Evolutionary conservation across 169 alveolate genomes (phyloP).

Genomic region (Perkinsus chesapeaki): DNA sequence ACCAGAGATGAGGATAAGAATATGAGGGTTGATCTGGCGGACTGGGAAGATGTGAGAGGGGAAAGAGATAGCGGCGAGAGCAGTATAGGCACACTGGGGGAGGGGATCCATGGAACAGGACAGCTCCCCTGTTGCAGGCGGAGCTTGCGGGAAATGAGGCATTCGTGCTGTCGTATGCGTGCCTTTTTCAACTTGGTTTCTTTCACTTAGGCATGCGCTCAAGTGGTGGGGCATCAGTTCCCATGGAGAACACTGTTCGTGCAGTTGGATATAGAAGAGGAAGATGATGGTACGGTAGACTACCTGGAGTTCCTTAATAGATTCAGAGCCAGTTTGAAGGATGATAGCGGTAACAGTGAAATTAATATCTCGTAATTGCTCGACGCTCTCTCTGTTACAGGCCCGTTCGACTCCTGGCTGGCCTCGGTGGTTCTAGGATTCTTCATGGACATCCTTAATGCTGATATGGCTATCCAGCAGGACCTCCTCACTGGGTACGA

Average conservation of each 20-base stretch:
- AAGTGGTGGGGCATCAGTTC: constrained; percentile 29
- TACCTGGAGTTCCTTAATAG: constrained; percentile 31
- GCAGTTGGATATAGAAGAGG: constrained; percentile 19
- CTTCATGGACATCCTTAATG: not conserved
- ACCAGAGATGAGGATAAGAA: constrained; percentile 21
- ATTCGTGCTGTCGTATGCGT: no score
- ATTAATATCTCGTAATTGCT: not conserved
- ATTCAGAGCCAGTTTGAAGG: constrained; percentile 26
- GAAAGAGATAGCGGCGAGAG: not conserved
- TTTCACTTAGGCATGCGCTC: constrained; percentile 26
- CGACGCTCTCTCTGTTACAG: not conserved
- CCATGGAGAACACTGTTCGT: constrained; percentile 37
- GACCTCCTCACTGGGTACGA: not conserved
- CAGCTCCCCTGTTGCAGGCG: no score
- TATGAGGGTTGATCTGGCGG: constrained; percentile 23
- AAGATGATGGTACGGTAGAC: constrained; percentile 21
- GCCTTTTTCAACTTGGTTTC: not conserved
- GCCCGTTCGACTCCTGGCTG: not conserved
- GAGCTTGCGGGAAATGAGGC: no score
- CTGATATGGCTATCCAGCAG: not conserved
- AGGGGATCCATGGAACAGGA: no score
- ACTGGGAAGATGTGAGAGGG: constrained; percentile 12
- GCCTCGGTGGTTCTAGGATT: not conserved
- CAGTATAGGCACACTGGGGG: no score
- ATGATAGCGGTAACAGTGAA: constrained; percentile 6